phyloP scores from a whole-genome alignment of 257 asterid species.

The Nyctanthes arbortristis region DNA sequence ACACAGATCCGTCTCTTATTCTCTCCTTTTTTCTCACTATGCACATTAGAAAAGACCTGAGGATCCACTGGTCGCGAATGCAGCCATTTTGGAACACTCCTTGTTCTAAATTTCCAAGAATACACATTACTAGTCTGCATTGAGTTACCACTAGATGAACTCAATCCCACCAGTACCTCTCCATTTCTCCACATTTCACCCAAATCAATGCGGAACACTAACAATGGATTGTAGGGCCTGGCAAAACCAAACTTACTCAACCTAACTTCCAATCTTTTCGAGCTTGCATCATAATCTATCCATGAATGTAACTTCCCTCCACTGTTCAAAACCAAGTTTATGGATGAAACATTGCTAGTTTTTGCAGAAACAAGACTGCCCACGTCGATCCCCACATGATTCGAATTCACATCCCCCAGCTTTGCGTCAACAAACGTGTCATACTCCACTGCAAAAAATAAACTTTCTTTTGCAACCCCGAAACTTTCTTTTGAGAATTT shows the following conservation, averaged over 20 bases:
- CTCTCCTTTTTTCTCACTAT: constrained; percentile 32
- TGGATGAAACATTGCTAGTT: constrained; percentile 52
- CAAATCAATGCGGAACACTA: constrained; percentile 62
- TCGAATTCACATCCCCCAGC: constrained; percentile 55
- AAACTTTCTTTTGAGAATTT: constrained; percentile 37
- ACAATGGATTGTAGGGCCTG: constrained; percentile 62
- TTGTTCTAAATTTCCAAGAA: constrained; percentile 58
- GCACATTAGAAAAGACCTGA: constrained; percentile 27
- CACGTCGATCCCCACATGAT: constrained; percentile 62
- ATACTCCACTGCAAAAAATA: constrained; percentile 62
- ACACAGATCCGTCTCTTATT: constrained; percentile 43
- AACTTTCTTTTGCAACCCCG: constrained; percentile 46
- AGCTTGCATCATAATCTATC: constrained; percentile 78
- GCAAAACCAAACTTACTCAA: constrained; percentile 43
- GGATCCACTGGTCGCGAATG: constrained; percentile 73
- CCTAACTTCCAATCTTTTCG: constrained; percentile 71
- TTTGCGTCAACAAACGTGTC: constrained; percentile 46
- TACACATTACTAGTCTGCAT: constrained; percentile 61
- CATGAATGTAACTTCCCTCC: constrained; percentile 70
- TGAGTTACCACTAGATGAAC: constrained; percentile 60
- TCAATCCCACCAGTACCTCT: constrained; percentile 63
- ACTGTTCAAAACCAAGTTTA: constrained; percentile 55
- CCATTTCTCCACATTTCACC: constrained; percentile 61
- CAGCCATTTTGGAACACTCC: constrained; percentile 62
- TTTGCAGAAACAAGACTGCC: constrained; percentile 52